Conservation (phyloP, 2,329 filamentous ascomycete genomes). For the Coleophoma cylindrospora region DNA sequence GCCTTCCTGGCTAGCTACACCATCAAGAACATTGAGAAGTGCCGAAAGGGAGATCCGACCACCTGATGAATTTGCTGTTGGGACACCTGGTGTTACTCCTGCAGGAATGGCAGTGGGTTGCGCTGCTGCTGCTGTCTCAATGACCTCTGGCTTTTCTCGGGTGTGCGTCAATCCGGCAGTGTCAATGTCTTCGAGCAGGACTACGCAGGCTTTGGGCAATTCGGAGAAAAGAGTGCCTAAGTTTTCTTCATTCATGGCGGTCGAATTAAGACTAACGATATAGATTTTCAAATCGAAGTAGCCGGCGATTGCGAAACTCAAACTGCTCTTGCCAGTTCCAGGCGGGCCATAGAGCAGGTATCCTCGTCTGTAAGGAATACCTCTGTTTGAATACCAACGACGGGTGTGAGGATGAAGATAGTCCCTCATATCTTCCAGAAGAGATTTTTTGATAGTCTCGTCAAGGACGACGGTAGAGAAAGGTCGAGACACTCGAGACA, state of each 20-base stretch:
- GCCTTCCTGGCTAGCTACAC: slow-evolving; percentile 62
- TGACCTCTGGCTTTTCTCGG: slow-evolving; percentile 11
- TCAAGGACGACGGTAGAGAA: slow-evolving; percentile 63
- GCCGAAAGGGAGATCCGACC: slow-evolving; percentile 52
- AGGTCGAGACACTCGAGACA: slow-evolving; percentile 54
- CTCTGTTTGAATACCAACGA: slow-evolving; percentile 78
- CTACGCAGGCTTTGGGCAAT: slow-evolving; percentile 65
- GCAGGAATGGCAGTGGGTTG: slow-evolving; percentile 13
- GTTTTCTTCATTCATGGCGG: slow-evolving; percentile 58
- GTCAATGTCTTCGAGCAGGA: slow-evolving; percentile 74
- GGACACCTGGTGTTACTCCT: slow-evolving; percentile 3
- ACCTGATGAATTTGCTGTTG: neutral
- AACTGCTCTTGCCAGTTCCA: slow-evolving; percentile 72
- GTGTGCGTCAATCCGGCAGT: slow-evolving; percentile 61
- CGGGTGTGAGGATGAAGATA: slow-evolving; percentile 58
- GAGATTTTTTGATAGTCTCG: slow-evolving; percentile 51
- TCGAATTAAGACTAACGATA: slow-evolving; percentile 63
- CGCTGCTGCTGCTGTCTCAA: slow-evolving; percentile 7
- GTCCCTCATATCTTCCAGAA: slow-evolving; percentile 56
- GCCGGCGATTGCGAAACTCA: slow-evolving; percentile 66
- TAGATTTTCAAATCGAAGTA: slow-evolving; percentile 68
- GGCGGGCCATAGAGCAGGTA: slow-evolving; percentile 80
- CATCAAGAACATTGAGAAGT: slow-evolving; percentile 64
- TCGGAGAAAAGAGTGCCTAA: slow-evolving; percentile 59
- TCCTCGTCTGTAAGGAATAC: slow-evolving; percentile 80